Percentiles rank a stretch among this genome's conserved stretches.
phyloP scores from a whole-genome alignment of 2,329 filamentous ascomycete species.

The Sporothrix protearum region DNA sequence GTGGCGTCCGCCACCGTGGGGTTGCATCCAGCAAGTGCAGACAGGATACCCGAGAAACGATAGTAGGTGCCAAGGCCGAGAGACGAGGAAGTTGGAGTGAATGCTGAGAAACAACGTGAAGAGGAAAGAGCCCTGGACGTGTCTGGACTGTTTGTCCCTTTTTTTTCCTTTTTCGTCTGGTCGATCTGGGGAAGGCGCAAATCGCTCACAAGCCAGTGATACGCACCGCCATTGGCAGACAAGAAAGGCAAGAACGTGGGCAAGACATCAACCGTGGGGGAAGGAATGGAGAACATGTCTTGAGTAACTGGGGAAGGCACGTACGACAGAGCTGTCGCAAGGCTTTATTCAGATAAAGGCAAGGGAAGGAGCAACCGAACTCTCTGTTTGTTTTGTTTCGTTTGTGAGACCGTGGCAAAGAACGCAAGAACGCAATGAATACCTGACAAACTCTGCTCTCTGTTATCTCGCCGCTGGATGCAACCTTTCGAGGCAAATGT shows the following conservation, averaged over 20 bases:
- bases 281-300: not conserved
- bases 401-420: not conserved
- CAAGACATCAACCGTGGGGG: slow-evolving; percentile 2
- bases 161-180: not conserved
- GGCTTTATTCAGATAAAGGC: not conserved
- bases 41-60: not conserved
- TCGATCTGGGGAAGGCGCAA: slow-evolving; percentile 3
- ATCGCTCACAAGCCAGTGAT: slow-evolving; percentile 16
- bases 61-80: not conserved
- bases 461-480: not conserved
- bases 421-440: not conserved
- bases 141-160: not conserved
- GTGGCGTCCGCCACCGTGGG: not conserved
- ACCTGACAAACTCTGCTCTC: not conserved
- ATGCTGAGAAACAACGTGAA: not conserved
- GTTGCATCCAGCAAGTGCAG: slow-evolving; percentile 7
- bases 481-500: not conserved
- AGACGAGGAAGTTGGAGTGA: not conserved
- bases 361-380: not conserved
- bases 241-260: not conserved
- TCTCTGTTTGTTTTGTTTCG: not conserved
- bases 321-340: not conserved
- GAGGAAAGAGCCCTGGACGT: not conserved
- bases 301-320: not conserved
- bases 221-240: slow-evolving; percentile 6